Conservation (phyloP, 805 yeast species). For the Lipomyces yamadae region DNA sequence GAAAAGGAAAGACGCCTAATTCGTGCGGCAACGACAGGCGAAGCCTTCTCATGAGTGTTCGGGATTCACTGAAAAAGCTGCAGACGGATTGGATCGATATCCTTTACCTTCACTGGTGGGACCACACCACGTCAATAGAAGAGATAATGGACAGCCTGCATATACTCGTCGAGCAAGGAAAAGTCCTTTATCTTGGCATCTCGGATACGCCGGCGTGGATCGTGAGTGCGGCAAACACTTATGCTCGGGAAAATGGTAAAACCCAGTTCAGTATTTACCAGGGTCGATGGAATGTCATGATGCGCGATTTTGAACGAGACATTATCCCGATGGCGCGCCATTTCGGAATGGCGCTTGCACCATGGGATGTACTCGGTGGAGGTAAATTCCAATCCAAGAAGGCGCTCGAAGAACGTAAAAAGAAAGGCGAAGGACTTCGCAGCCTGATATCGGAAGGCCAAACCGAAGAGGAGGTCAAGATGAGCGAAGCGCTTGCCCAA, state of each 20-base stretch:
- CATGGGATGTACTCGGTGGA: constrained; percentile 41
- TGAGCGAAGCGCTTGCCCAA: constrained; percentile 36
- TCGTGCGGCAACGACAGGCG: constrained; percentile 13
- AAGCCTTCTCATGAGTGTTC: constrained; percentile 11
- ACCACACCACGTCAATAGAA: constrained; percentile 38
- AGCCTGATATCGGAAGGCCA: constrained; percentile 20
- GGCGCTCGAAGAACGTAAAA: constrained; percentile 35
- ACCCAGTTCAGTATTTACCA: constrained; percentile 40
- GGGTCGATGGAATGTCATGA: constrained; percentile 39
- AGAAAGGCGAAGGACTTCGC: constrained; percentile 33
- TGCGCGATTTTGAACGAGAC: constrained; percentile 41
- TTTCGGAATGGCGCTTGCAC: constrained; percentile 41
- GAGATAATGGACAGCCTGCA: constrained; percentile 39
- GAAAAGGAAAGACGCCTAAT: constrained; percentile 10
- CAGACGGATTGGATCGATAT: constrained; percentile 41
- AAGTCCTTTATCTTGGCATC: constrained; percentile 39
- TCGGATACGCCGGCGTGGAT: constrained; percentile 43
- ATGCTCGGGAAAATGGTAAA: constrained; percentile 39
- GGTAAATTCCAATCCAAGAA: constrained; percentile 39
- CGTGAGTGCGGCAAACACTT: constrained; percentile 24
- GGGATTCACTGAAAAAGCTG: constrained; percentile 22
- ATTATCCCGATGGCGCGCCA: constrained; percentile 41
- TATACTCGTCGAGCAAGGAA: constrained; percentile 30
- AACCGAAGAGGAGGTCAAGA: constrained; percentile 28
- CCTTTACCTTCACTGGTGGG: constrained; percentile 41